Evolutionary conservation across 1,284 basidiomycete genomes (phyloP).

Genomic region (Rhodotorula glutinis): DNA sequence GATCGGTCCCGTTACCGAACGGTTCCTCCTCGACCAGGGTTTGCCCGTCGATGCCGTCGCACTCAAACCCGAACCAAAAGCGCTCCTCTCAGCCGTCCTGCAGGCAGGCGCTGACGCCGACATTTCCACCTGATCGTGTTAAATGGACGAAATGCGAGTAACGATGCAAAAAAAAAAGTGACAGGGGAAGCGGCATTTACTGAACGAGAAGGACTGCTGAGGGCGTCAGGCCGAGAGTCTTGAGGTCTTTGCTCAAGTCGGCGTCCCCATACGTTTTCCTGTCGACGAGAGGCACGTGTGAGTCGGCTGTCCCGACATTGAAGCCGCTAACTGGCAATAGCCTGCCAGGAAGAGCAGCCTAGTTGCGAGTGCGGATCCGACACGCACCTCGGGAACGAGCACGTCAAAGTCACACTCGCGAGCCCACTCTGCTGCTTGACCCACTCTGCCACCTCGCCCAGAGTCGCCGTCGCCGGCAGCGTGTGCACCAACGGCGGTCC

Average conservation of each 20-base stretch:
- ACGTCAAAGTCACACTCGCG: slow-evolving; percentile 61
- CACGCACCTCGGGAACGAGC: slow-evolving; percentile 76
- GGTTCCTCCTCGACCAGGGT: background rate
- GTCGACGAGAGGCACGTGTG: background rate
- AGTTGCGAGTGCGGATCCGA: background rate
- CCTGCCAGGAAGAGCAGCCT: too few species aligned
- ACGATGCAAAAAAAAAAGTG: too few species aligned
- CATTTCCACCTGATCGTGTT: too few species aligned
- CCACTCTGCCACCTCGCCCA: slow-evolving; percentile 80
- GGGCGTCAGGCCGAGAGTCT: slow-evolving; percentile 70
- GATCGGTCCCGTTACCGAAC: slow-evolving; percentile 4
- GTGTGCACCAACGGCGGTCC: slow-evolving; percentile 76
- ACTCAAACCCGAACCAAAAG: background rate
- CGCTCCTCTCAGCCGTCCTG: background rate
- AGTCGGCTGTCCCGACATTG: too few species aligned
- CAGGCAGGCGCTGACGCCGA: background rate
- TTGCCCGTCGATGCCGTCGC: slow-evolving; percentile 1
- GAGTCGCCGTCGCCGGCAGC: slow-evolving; percentile 68
- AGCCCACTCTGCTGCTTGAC: slow-evolving; percentile 75
- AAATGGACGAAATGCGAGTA: background rate
- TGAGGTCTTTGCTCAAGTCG: slow-evolving; percentile 66
- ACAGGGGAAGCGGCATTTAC: background rate
- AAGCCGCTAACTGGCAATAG: too few species aligned
- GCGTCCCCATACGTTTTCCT: slow-evolving; percentile 65
- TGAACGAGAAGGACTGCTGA: slow-evolving; percentile 49